phyloP scores from a whole-genome alignment of 441 rosid genomes.

The Brassica balearica region DNA sequence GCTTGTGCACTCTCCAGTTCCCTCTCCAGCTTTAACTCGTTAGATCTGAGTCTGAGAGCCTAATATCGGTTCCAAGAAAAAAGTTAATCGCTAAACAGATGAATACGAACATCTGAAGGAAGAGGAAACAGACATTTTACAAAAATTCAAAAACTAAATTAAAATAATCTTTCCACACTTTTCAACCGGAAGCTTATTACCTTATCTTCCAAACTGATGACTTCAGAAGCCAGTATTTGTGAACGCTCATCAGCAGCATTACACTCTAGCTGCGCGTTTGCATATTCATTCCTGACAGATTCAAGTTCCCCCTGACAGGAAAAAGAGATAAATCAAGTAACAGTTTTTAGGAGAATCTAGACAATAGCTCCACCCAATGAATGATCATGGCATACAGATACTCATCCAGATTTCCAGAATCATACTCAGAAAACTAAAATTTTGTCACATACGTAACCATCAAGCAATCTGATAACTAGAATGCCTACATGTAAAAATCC shows the following conservation, averaged over 20 bases:
- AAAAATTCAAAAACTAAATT: conserved; percentile 11
- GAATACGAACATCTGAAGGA: conserved; percentile 19
- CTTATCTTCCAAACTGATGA: conserved; percentile 98
- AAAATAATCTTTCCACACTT: conserved; percentile 18
- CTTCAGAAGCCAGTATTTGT: conserved; percentile 94
- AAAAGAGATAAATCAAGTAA: conserved; percentile 22
- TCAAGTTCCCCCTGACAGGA: conserved; percentile 83
- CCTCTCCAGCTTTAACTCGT: conserved; percentile 94
- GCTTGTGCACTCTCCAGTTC: conserved; percentile 78
- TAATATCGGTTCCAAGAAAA: conserved; percentile 45
- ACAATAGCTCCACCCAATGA: conserved; percentile 6
- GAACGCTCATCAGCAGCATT: conserved; percentile 95
- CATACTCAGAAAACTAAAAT: conserved; percentile 9
- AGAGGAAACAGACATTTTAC: conserved; percentile 5
- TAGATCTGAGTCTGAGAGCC: conserved; percentile 96
- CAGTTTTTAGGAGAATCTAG: conserved; percentile 24
- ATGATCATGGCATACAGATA: conserved; percentile 24
- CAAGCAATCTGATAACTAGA: conserved; percentile 19
- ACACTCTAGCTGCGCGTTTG: conserved; percentile 84
- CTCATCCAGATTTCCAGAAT: conserved; percentile 12
- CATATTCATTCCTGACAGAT: conserved; percentile 69
- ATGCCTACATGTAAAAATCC: neutral
- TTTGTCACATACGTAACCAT: neutral
- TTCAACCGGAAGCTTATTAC: conserved; percentile 48
- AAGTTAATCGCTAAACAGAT: conserved; percentile 7